phyloP scores from a whole-genome alignment of 164 flowering plant genomes.

The Stephania cephalantha region DNA sequence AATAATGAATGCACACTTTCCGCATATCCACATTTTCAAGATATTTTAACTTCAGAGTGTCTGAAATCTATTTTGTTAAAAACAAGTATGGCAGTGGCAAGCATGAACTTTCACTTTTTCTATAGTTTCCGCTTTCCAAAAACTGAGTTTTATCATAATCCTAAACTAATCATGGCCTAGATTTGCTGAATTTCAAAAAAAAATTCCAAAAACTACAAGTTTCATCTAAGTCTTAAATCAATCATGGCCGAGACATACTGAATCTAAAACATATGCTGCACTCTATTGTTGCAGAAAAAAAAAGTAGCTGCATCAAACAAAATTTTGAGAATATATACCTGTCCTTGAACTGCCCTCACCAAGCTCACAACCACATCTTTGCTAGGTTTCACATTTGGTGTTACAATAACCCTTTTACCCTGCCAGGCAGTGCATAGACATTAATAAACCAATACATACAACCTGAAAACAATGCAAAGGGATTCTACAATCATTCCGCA shows the following conservation, averaged over 20 bases:
- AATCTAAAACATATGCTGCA: not conserved
- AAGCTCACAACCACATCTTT: conserved; percentile 56
- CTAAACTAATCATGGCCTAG: too few species aligned
- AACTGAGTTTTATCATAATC: too few species aligned
- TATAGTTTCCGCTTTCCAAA: too few species aligned
- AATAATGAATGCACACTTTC: too few species aligned
- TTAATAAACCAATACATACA: not conserved
- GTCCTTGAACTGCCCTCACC: conserved; percentile 78
- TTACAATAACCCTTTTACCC: conserved; percentile 72
- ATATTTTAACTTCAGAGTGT: too few species aligned
- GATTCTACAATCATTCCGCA: not conserved
- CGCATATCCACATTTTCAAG: too few species aligned
- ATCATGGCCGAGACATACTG: not conserved
- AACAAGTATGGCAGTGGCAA: too few species aligned
- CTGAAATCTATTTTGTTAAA: too few species aligned
- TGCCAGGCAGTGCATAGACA: conserved; percentile 23
- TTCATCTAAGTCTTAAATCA: too few species aligned
- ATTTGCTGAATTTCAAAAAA: not conserved
- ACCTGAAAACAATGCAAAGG: not conserved
- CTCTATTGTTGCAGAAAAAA: not conserved
- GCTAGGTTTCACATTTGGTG: conserved; percentile 73
- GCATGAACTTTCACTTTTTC: too few species aligned
- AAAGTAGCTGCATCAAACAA: not conserved
- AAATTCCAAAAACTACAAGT: too few species aligned
- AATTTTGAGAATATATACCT: conserved; percentile 35